Base-by-base conservation (phyloP, 805 yeast genomes). In the Saccharomycopsis fodiens region DNA sequence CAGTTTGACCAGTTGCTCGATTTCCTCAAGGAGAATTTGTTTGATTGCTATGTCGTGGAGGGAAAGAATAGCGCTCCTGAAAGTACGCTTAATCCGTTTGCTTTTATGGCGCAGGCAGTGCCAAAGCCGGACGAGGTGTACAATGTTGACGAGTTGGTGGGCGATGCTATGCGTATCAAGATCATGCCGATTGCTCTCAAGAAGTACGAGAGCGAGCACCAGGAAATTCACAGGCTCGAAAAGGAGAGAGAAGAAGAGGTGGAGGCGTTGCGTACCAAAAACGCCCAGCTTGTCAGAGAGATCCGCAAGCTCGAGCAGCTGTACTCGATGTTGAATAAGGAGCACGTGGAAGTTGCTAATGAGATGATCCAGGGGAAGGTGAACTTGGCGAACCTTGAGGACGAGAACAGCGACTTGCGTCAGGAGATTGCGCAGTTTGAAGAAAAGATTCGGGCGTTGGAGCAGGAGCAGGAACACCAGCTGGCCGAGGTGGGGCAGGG, bases 291-390 rank as follows among this genome's bases (percentile, higher is more conserved):
- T 46, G 74, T 86, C 20, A 74, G 78, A 52, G 86, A 85, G 52
- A 80, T 87, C 43, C 73, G 84, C 57, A 73, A 78, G 48, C 68
- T 88, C 32, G 95, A 87, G 61, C 69, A 78, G 15, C 74, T 81
- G 19, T 79, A 80, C 57, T 76, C 82, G 2, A 66, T 76, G 1
- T 66, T 91, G 48, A 87, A 85, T 58, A 70, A 76, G 50, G 96
- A 89, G 57, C 97, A 93, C 61, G 76, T 88, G 23, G 83, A 77
- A 45, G 76, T 88, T 32, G 95, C 95, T 3, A 91, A 89, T 63
- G 86, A 80, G 53, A 77, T 93, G 79, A 87, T 91, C 29, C 78
- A 77, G 52, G 82, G 85, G 34, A 80, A 93, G 57, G 75, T 89
- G 35, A 74, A 70, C 44, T 69, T 84, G 21, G 96, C 94, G 2